phyloP scores from a whole-genome alignment of 345 rosid species.

The Acer yangbiense region DNA sequence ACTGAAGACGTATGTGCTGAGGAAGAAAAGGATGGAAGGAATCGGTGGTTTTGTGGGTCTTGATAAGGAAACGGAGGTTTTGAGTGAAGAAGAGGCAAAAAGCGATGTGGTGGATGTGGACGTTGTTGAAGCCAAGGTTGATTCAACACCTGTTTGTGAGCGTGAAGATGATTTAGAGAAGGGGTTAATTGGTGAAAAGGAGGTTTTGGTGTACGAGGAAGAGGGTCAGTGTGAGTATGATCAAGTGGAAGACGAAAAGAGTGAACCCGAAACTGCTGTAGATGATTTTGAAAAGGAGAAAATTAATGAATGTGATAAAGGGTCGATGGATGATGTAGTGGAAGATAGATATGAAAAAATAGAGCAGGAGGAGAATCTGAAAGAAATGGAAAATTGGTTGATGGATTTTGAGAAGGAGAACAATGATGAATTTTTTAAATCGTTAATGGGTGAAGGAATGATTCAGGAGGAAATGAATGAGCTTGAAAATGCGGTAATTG shows the following conservation, averaged over 20 bases:
- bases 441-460: background rate
- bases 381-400: background rate
- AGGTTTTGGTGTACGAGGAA: conserved; percentile 14
- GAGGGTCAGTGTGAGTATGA: background rate
- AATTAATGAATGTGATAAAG: too few species aligned
- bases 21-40: conserved; percentile 26
- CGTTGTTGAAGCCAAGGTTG: conserved; percentile 47
- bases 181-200: background rate
- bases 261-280: background rate
- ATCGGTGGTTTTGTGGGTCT: conserved; percentile 22
- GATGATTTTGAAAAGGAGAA: background rate
- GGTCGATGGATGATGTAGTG: background rate
- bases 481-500: background rate
- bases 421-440: background rate
- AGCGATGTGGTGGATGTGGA: conserved; percentile 67
- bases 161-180: background rate
- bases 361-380: background rate
- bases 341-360: background rate
- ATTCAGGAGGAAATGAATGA: background rate
- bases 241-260: background rate
- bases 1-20: conserved; percentile 28
- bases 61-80: conserved; percentile 25
- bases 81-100: conserved; percentile 64
- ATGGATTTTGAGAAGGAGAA: background rate
- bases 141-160: background rate